Percentiles rank a stretch among this genome's conserved stretches.
These are phyloP conservation scores for Castanospermum australe DNA, from an alignment of 306 rosid species.

Conservation along the genomic window DNA sequence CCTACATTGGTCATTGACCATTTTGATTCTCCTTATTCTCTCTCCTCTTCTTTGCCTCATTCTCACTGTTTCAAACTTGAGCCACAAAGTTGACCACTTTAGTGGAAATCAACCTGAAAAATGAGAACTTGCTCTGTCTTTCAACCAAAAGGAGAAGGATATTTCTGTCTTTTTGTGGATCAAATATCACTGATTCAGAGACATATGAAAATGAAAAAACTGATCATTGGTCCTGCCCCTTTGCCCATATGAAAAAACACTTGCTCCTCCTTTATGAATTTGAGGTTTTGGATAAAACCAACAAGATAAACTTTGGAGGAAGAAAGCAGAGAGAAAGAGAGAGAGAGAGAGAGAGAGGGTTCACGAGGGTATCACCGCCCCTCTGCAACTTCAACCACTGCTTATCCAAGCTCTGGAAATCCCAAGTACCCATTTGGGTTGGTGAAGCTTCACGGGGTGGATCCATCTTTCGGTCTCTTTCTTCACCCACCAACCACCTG, in stretches of 20 bases:
- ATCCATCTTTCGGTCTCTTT: constrained; percentile 53
- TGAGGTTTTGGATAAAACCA: constrained; percentile 34
- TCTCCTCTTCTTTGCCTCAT: constrained; percentile 27
- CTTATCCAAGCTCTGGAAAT: not conserved
- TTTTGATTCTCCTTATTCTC: constrained; percentile 16
- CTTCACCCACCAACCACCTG: constrained; percentile 48
- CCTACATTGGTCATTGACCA: not conserved
- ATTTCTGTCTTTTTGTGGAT: not conserved
- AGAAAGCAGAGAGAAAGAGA: not conserved
- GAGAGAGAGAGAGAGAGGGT: not conserved
- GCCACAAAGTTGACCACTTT: not conserved
- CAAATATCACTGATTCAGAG: not conserved
- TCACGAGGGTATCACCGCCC: constrained; percentile 55
- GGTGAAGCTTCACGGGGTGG: constrained; percentile 80
- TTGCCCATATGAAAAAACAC: not conserved
- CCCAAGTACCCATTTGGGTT: constrained; percentile 20
- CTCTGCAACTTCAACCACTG: constrained; percentile 35
- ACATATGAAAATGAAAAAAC: not conserved
- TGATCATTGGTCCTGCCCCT: not conserved
- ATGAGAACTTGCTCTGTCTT: not conserved
- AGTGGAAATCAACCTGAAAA: not conserved
- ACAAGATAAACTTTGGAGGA: constrained; percentile 8
- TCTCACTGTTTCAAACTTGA: not conserved
- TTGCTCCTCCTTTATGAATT: constrained; percentile 16
- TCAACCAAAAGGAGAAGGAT: not conserved